phyloP scores from a whole-genome alignment of 805 yeast genomes.

The Peterozyma xylosa region DNA sequence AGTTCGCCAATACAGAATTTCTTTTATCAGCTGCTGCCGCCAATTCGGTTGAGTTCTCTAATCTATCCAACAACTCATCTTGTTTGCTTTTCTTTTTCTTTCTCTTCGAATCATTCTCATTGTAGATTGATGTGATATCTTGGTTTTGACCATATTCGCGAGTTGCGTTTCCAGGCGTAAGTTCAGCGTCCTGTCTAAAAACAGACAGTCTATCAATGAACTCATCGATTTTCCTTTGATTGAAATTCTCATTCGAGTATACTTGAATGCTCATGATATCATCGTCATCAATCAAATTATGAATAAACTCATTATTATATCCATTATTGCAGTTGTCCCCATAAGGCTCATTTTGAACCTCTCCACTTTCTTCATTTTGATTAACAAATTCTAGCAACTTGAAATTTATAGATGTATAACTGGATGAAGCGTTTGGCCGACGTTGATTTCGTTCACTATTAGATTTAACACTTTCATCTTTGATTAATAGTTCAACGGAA shows the following conservation, averaged over 20 bases:
- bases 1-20: too few relatives aligned
- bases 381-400: slow-evolving; percentile 8
- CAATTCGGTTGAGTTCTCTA: too few relatives aligned
- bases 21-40: too few relatives aligned
- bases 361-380: slow-evolving; percentile 1
- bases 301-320: slow-evolving; percentile 18
- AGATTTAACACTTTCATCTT: not conserved
- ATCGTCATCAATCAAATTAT: slow-evolving; percentile 24
- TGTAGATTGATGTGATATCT: too few relatives aligned
- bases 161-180: too few relatives aligned
- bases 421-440: not conserved
- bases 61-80: too few relatives aligned
- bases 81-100: too few relatives aligned
- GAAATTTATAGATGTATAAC: slow-evolving; percentile 9
- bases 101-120: too few relatives aligned
- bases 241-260: not conserved
- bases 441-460: not conserved
- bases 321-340: slow-evolving; percentile 14
- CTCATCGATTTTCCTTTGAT: slow-evolving; percentile 19
- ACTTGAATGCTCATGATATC: slow-evolving; percentile 17
- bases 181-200: too few relatives aligned
- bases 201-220: slow-evolving; percentile 7
- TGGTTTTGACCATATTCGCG: too few relatives aligned
- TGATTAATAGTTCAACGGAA: slow-evolving; percentile 13
- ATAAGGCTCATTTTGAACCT: not conserved